Evolutionary conservation across 306 rosid genomes (phyloP), one percentile per base, ranked within the genome.

Genomic region (Corylus avellana): DNA sequence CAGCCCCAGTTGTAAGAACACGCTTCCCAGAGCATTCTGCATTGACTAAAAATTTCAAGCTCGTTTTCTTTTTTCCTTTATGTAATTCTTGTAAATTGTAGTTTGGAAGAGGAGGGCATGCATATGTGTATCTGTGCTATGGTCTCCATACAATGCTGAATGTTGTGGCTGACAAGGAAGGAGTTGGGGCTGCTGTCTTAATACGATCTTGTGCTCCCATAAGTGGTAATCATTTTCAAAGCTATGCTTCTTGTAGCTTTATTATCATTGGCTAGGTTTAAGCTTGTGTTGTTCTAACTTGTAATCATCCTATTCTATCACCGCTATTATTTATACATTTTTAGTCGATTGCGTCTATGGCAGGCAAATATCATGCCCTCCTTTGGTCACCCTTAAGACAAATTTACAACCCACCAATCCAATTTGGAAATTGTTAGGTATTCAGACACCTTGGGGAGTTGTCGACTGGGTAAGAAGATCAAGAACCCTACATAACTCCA

Each of bases 51-150:
- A 49, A 11, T 61, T 49, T 49, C 4, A 10, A 6, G 11, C 58
- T 57, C 13, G 1, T 1, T 4, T 7, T n/a, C 2, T 53, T 42
- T 25, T 49, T 27, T 56, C 17, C 4, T 56, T 25, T 17, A 50
- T 8, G 7, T 56, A 57, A 75, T 32, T 62, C 77, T 42, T 18
- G 72, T 4, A 39, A 17, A 67, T 18, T 39, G 32, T 75, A 95
- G 98, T 95, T 91, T 90, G 98, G 97, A 83, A 84, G 89, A 0
- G 97, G 97, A n/a, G 97, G 98, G 69, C 95, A 85, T 81, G 97
- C 98, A 0, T 91, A 90, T 85, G 96, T 92, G 66, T 94, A 94
- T 79, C 92, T 92, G 57, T 91, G 98, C 86, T 91, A 94, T 80
- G 95, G 95, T 77, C 86, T 91, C 42, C 98, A 92, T 82, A 61